A percentile compares a stretch with the other conserved stretches of the same genome.
Conservation (phyloP, 352 stramenopile species). For the Phytopythium cucurbitacearum region DNA sequence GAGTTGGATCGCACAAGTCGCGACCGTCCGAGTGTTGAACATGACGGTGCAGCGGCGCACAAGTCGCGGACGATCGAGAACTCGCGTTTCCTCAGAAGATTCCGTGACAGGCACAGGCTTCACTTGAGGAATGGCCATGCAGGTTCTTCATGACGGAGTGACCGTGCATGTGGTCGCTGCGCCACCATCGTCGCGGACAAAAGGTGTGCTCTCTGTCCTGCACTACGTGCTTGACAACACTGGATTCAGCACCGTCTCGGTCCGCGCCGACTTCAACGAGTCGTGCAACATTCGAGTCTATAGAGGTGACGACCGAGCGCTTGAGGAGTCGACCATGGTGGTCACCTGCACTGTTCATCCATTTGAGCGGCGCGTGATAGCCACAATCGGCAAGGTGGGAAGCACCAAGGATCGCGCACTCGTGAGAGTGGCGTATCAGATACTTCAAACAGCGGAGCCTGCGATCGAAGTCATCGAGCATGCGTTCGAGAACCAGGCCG, state of each 20-base stretch:
- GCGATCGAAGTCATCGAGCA: slow-evolving; percentile 6
- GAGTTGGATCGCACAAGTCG: too few species aligned
- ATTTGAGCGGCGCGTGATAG: slow-evolving; percentile 29
- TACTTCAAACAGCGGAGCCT: slow-evolving; percentile 4
- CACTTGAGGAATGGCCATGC: too few species aligned
- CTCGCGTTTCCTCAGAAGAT: too few species aligned
- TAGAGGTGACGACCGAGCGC: not conserved
- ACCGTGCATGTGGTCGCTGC: too few species aligned
- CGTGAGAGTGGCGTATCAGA: slow-evolving; percentile 38
- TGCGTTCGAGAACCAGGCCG: not conserved
- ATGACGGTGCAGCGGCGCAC: too few species aligned
- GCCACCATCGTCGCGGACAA: too few species aligned
- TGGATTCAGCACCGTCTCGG: slow-evolving; percentile 25
- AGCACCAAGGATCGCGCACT: slow-evolving; percentile 20
- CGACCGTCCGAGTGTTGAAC: too few species aligned
- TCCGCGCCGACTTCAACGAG: slow-evolving; percentile 40
- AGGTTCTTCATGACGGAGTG: too few species aligned
- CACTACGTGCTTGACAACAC: slow-evolving; percentile 43
- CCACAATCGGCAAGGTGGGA: slow-evolving; percentile 19
- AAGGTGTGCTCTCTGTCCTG: slow-evolving; percentile 9
- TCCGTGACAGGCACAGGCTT: too few species aligned
- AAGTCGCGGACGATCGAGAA: too few species aligned
- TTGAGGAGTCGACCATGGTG: slow-evolving; percentile 8
- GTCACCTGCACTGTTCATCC: slow-evolving; percentile 28
- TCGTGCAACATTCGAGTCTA: slow-evolving; percentile 24